Evolutionary conservation across 805 yeast species (phyloP), one percentile per base, ranked within the genome.

Genomic region (Metschnikowia henanensis): DNA sequence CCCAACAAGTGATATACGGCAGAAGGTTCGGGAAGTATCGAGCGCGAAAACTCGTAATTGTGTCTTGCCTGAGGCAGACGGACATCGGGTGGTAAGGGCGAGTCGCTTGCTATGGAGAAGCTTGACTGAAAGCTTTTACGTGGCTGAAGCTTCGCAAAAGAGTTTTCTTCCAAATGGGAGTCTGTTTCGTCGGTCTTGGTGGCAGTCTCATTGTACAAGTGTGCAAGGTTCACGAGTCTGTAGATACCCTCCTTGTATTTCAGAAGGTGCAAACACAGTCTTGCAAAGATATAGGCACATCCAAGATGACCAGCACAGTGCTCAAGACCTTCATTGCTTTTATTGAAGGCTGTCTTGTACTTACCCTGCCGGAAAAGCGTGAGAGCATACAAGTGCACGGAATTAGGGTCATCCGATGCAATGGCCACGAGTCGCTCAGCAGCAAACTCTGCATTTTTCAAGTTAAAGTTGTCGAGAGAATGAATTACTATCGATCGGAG

Each of bases 361-460:
- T 83, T 77, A 12, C 72, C 70, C 47, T 74, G 78, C 44, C 82
- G 79, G 56, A 66, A 81, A 41, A 86, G 70, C 1, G 86, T 81
- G 30, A 86, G 66, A 13, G 87, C 88, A 58, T 86, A 82, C 30
- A 90, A 66, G 60, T 88, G 86, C 4, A 78, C 59, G 8, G 91
- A 76, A 41, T 83, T 87, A 5, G 76, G 61, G 49, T 79, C 76
- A 30, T 72, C 62, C n/a, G 72, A 70, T 36, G 74, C 74, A 39
- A 79, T 76, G 2, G 96, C 88, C 26, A 85, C 64, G 18, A 89
- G 69, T 51, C 95, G 72, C 61, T 94, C 98, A 15, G 90, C 80
- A 4, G 92, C 83, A 65, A 94, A 88, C 57, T 84, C 90, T 1
- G 98, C 97, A 21, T 91, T 85, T 12, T 72, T 66, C 35, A 77